A percentile compares a stretch with the other conserved stretches of the same genome.
These are phyloP conservation scores for Starmera quercuum DNA, from an alignment of 805 yeast species.

Conservation along the genomic window DNA sequence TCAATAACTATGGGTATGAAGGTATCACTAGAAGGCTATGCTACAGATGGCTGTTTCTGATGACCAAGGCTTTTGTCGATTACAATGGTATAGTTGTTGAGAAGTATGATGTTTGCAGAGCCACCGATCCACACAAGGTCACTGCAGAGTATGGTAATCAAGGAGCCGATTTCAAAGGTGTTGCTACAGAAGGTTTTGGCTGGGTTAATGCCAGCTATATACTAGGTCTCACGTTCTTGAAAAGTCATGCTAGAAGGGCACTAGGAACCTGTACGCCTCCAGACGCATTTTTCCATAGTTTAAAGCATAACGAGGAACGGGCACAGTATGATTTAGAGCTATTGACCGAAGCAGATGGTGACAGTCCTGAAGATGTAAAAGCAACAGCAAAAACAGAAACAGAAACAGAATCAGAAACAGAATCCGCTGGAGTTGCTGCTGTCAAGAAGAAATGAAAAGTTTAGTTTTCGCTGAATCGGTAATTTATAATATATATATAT, in stretches of 20 bases:
- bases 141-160: conserved; percentile 97
- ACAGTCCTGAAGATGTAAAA: too few species aligned
- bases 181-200: conserved; percentile 93
- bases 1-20: conserved; percentile 60
- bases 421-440: neutral
- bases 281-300: conserved; percentile 16
- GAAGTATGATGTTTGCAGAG: conserved; percentile 83
- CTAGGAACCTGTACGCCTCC: conserved; percentile 50
- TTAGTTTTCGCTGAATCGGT: too few species aligned
- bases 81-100: conserved; percentile 94
- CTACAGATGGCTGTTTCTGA: conserved; percentile 83
- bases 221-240: conserved; percentile 62
- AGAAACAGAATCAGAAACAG: too few species aligned
- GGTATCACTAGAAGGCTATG: conserved; percentile 63
- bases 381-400: too few species aligned
- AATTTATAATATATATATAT: neutral
- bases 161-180: conserved; percentile 88
- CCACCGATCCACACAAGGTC: conserved; percentile 81
- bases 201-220: conserved; percentile 92
- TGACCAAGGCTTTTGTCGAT: conserved; percentile 86
- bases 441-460: too few species aligned
- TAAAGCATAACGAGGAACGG: conserved; percentile 15
- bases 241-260: conserved; percentile 62
- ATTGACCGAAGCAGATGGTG: neutral
- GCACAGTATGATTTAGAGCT: conserved; percentile 13